Evolutionary conservation across 768 basidiomycete genomes (phyloP).

Genomic region (Lactarius pseudohatsudake): DNA sequence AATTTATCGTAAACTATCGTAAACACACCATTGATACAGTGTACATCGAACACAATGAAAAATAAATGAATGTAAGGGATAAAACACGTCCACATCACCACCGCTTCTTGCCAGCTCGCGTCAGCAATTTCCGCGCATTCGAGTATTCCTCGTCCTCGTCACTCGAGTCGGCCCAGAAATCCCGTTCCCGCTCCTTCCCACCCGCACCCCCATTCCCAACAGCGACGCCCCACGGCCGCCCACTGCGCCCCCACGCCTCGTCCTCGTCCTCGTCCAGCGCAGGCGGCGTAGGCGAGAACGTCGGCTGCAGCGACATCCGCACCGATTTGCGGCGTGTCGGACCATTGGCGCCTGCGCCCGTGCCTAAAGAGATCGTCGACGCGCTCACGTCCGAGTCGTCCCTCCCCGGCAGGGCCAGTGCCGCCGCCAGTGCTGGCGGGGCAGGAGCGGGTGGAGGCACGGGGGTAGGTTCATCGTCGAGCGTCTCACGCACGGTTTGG

Average conservation of each 20-base stretch:
- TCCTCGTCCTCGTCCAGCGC: slow-evolving; percentile 51
- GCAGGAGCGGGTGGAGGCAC: slow-evolving; percentile 7
- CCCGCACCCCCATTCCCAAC: slow-evolving; percentile 28
- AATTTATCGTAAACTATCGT: slow-evolving; percentile 8
- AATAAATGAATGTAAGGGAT: not conserved
- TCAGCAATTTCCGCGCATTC: slow-evolving; percentile 55
- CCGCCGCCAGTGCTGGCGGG: not conserved
- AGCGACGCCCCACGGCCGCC: slow-evolving; percentile 24
- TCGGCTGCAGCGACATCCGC: slow-evolving; percentile 72
- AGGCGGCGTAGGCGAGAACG: slow-evolving; percentile 71
- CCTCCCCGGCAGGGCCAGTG: slow-evolving; percentile 26
- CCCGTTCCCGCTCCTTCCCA: slow-evolving; percentile 19
- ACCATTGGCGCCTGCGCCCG: slow-evolving; percentile 6
- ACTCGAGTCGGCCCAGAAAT: slow-evolving; percentile 74
- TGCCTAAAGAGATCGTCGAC: slow-evolving; percentile 32
- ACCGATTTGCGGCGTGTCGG: slow-evolving; percentile 63
- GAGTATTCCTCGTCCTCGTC: slow-evolving; percentile 70
- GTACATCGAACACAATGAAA: not conserved
- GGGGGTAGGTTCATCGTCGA: slow-evolving; percentile 38
- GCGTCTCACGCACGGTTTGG: slow-evolving; percentile 60
- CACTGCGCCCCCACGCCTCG: slow-evolving; percentile 19
- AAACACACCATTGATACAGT: not conserved
- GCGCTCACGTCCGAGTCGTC: slow-evolving; percentile 35
- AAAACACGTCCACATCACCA: slow-evolving; percentile 28
- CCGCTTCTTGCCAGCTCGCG: slow-evolving; percentile 44